Base-by-base conservation (phyloP, 257 asterid genomes). In the Solanum chilense region DNA sequence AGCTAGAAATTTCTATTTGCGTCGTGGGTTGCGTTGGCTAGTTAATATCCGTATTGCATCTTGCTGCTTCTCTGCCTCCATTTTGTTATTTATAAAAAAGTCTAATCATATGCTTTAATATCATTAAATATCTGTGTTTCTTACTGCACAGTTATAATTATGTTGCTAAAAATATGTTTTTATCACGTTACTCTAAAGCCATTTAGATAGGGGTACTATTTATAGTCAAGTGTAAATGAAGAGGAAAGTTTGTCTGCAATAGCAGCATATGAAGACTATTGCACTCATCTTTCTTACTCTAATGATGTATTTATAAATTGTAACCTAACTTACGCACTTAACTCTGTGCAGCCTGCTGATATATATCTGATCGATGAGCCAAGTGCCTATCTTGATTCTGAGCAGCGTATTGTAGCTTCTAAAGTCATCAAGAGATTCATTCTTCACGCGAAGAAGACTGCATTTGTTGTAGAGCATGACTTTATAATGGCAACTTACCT, bases 401-500 rank as follows among this genome's bases (percentile, higher is more conserved):
- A 97, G 95, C 99, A 97, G 90, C 98, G 99, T 88, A 97, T 97
- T 86, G 99, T 97, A 82, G 99, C 99, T 87, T 95, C 99, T 25
- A 97, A 97, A 93, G 99, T 97, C 88, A 97, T 97, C 75, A 97
- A 97, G 95, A 94, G 99, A 88, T 97, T 97, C 49, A 97, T 97
- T 90, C 97, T 97, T 85, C 99, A 97, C 12, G 99, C 99, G 2
- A 97, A 97, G 85, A 97, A 97, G 91, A 97, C 99, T 3, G 99
- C 99, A 21, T 97, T 97, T 89, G 93, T 97, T 42, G 99, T 95
- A 3, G 99, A 95, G 96, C 99, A 97, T 66, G 99, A 95, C 89
- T 97, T 97, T 87, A 97, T 97, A 85, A 97, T 97, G 99, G 99
- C 99, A 88, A 97, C 99, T 31, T 97, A 97, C 92, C 97, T 97